Conservation (phyloP, 371 early-diverging fungal species). For the Mucor piriformis region DNA sequence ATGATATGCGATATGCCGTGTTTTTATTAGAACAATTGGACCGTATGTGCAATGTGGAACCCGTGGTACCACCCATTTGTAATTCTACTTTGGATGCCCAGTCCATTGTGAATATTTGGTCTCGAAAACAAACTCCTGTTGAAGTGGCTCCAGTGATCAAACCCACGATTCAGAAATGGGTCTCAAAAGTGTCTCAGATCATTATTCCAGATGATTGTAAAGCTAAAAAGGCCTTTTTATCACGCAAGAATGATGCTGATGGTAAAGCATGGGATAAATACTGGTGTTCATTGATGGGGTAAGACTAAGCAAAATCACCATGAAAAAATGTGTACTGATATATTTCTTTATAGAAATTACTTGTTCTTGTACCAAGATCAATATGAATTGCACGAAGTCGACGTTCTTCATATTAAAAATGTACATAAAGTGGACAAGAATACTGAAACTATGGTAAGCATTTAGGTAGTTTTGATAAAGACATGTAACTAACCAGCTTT, state of each 20-base stretch:
- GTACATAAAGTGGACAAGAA: constrained; percentile 21
- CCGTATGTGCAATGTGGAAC: constrained; percentile 5
- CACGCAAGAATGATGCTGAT: constrained; percentile 17
- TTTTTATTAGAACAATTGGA: constrained; percentile 23
- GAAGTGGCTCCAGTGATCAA: background rate
- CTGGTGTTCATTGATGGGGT: constrained; percentile 32
- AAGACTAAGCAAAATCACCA: too few relatives aligned
- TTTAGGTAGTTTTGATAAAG: background rate
- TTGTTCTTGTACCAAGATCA: constrained; percentile 33
- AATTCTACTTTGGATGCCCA: constrained; percentile 7
- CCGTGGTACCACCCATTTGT: background rate
- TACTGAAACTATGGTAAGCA: constrained; percentile 15
- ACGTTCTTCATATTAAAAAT: constrained; percentile 26
- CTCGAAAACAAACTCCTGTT: constrained; percentile 17
- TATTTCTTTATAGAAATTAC: too few relatives aligned
- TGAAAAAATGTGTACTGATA: too few relatives aligned
- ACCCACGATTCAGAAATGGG: constrained; percentile 17
- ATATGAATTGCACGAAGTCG: constrained; percentile 23
- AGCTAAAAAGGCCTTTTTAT: constrained; percentile 20
- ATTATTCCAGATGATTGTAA: constrained; percentile 10
- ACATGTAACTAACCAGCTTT: background rate
- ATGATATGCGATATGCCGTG: constrained; percentile 7
- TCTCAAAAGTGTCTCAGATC: constrained; percentile 20
- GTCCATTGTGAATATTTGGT: constrained; percentile 46
- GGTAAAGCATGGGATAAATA: constrained; percentile 22